These are phyloP conservation scores for Vaccinium macrocarpon DNA, from an alignment of 148 eudicot genomes.

Conservation along the genomic window DNA sequence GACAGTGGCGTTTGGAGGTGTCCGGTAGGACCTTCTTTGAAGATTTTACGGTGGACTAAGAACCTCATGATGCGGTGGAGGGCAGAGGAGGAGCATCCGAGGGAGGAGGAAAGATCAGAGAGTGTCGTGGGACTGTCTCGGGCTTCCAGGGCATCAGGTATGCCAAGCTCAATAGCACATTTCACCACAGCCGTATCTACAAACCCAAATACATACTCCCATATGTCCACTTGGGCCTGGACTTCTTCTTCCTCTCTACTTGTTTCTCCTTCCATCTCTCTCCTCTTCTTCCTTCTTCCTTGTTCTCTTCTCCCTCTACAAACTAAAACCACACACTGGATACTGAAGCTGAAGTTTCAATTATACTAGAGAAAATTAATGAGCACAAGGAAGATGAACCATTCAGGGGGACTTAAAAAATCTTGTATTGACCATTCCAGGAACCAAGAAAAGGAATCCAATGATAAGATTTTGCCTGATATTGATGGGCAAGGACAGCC, in stretches of 20 bases:
- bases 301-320: neutral
- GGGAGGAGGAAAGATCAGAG: constrained; percentile 41
- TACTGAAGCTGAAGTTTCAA: neutral
- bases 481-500: no score
- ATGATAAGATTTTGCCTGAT: no score
- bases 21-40: constrained; percentile 25
- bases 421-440: no score
- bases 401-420: no score
- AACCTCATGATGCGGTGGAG: constrained; percentile 60
- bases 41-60: constrained; percentile 40
- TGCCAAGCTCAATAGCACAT: constrained; percentile 65
- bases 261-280: neutral
- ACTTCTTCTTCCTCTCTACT: constrained; percentile 28
- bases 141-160: constrained; percentile 46
- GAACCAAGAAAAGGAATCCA: no score
- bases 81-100: constrained; percentile 37
- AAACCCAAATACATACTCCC: constrained; percentile 59
- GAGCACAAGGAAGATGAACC: neutral
- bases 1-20: constrained; percentile 57
- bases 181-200: constrained; percentile 53
- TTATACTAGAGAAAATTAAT: neutral
- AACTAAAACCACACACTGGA: neutral
- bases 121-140: constrained; percentile 46
- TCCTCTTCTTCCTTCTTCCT: neutral
- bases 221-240: constrained; percentile 42